These are phyloP conservation scores for Pleurotus tuber-regium DNA, from an alignment of 768 basidiomycete species.

Conservation along the genomic window DNA sequence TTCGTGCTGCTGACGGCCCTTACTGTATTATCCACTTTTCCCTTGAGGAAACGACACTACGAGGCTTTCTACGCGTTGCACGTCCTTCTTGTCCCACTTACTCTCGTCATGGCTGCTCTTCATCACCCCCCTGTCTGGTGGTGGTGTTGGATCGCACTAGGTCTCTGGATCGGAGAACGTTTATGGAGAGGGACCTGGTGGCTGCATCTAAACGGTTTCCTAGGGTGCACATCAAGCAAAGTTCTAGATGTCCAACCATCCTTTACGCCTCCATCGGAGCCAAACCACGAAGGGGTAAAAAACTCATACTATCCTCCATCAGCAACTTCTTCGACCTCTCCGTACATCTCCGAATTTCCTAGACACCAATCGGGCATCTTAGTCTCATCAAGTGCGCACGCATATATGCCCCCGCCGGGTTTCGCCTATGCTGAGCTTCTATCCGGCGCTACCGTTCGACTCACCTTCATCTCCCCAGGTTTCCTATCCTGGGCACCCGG, in stretches of 20 bases:
- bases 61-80: conserved; percentile 69
- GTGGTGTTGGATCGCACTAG: conserved; percentile 67
- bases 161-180: conserved; percentile 64
- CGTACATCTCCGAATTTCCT: background rate
- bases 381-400: background rate
- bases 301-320: background rate
- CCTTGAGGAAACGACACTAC: conserved; percentile 52
- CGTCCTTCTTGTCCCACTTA: conserved; percentile 59
- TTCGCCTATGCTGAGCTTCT: conserved; percentile 68
- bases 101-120: conserved; percentile 56
- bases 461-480: conserved; percentile 59
- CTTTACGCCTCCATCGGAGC: background rate
- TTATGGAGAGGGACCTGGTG: conserved; percentile 53
- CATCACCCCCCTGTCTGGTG: conserved; percentile 66
- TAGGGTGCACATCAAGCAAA: conserved; percentile 22
- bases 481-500: conserved; percentile 69
- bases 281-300: background rate
- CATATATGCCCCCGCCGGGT: conserved; percentile 57
- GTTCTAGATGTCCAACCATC: background rate
- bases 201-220: conserved; percentile 56
- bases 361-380: background rate
- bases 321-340: background rate
- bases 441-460: conserved; percentile 65
- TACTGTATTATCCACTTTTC: conserved; percentile 46
- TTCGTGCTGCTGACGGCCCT: conserved; percentile 54